phyloP scores from a whole-genome alignment of 176 grass and related monocot species.

The Musa beccarii region DNA sequence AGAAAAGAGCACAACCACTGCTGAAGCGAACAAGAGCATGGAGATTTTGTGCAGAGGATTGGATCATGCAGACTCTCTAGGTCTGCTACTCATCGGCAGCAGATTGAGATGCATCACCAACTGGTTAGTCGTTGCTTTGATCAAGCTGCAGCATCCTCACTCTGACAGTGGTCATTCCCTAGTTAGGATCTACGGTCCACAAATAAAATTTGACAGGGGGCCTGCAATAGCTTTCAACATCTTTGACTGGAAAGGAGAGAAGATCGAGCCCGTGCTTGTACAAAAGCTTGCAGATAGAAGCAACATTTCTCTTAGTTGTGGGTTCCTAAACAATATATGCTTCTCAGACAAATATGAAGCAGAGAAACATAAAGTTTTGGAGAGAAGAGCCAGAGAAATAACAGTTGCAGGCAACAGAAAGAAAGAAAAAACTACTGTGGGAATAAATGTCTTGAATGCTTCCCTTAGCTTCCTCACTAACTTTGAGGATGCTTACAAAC shows the following conservation, averaged over 20 bases:
- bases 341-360: conserved; percentile 61
- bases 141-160: conserved; percentile 65
- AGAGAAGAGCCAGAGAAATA: conserved; percentile 17
- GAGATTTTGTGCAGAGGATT: conserved; percentile 75
- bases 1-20: background rate
- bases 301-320: conserved; percentile 72
- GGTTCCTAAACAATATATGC: conserved; percentile 65
- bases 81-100: conserved; percentile 57
- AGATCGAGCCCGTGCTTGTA: conserved; percentile 64
- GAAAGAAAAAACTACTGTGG: conserved; percentile 34
- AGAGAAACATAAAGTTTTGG: conserved; percentile 35
- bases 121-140: conserved; percentile 78
- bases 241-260: conserved; percentile 91
- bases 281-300: conserved; percentile 95
- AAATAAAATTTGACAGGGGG: conserved; percentile 74
- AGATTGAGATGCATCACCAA: conserved; percentile 81
- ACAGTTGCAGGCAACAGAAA: conserved; percentile 12
- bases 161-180: conserved; percentile 43
- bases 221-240: conserved; percentile 87
- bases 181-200: conserved; percentile 69
- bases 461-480: conserved; percentile 81
- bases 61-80: conserved; percentile 78
- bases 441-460: conserved; percentile 67
- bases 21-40: background rate
- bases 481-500: conserved; percentile 84